These are phyloP conservation scores for Dipodascus geniculatus DNA, from an alignment of 805 yeast species.

Conservation along the genomic window DNA sequence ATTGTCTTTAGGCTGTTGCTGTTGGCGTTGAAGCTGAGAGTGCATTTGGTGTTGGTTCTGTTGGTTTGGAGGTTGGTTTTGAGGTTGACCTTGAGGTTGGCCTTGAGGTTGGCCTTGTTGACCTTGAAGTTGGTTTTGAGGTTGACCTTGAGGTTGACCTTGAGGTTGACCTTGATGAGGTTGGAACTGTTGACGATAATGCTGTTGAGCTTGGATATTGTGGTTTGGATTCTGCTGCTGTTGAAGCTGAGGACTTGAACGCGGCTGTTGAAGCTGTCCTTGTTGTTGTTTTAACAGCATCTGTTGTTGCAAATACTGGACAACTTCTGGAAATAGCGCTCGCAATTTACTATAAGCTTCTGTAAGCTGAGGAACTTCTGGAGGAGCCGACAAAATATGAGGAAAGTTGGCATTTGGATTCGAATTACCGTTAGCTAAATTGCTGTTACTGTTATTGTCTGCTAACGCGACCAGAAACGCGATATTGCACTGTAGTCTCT, in stretches of 20 bases:
- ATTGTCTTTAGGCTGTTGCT: neutral
- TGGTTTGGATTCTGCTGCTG: neutral
- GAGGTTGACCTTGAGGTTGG: neutral
- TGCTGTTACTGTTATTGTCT: neutral
- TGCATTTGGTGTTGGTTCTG: neutral
- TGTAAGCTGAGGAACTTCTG: constrained; percentile 1
- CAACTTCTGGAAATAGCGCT: constrained; percentile 1
- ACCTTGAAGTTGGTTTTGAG: neutral
- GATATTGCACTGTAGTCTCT: constrained; percentile 26
- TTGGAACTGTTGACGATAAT: constrained; percentile 1
- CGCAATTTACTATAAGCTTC: neutral
- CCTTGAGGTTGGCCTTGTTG: neutral
- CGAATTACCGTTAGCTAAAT: neutral
- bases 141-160: neutral
- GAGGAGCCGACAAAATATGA: constrained; percentile 2
- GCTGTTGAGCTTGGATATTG: neutral
- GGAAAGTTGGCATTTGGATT: constrained; percentile 1
- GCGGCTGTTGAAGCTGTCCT: neutral
- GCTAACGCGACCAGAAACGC: constrained; percentile 22
- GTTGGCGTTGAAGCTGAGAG: neutral
- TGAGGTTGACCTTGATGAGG: neutral
- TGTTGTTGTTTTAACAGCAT: neutral
- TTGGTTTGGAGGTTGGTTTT: neutral
- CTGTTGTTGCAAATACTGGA: constrained; percentile 1
- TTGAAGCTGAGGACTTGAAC: neutral